These are phyloP conservation scores for Hapsidospora chrysogenum DNA, from an alignment of 495 filamentous ascomycete species.

Conservation along the genomic window DNA sequence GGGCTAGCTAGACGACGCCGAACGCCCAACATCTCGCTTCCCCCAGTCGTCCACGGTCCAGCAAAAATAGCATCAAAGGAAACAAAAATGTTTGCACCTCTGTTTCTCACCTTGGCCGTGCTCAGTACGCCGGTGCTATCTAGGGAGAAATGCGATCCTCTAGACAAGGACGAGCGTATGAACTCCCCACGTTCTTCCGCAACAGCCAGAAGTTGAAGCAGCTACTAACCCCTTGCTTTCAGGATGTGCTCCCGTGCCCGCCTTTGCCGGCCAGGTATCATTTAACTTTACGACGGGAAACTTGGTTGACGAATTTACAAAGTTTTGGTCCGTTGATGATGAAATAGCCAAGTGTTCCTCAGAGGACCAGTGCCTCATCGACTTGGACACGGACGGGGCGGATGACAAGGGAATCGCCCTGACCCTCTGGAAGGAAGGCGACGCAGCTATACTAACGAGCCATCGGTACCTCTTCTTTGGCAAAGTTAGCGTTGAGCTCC, in stretches of 20 bases:
- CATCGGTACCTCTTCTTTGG: conserved; percentile 71
- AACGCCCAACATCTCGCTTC: too few relatives aligned
- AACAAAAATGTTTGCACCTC: too few relatives aligned
- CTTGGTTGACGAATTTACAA: conserved; percentile 10
- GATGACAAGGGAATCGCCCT: conserved; percentile 54
- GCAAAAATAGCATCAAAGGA: too few relatives aligned
- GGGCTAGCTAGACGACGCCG: too few relatives aligned
- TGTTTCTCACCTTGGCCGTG: too few relatives aligned
- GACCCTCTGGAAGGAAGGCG: conserved; percentile 53
- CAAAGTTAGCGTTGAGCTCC: conserved; percentile 46
- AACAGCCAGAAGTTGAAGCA: neutral
- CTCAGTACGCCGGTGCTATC: neutral
- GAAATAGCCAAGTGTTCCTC: too few relatives aligned
- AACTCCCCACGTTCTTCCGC: neutral
- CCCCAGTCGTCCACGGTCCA: too few relatives aligned
- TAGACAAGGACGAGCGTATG: conserved; percentile 2
- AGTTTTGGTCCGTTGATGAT: conserved; percentile 46
- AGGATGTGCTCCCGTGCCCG: conserved; percentile 57
- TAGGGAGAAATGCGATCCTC: conserved; percentile 2
- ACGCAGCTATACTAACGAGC: conserved; percentile 58
- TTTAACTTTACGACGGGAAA: conserved; percentile 65
- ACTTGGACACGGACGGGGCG: conserved; percentile 41
- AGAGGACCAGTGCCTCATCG: neutral
- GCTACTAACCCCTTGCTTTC: neutral
- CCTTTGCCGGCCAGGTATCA: conserved; percentile 45